Evolutionary conservation across 2,329 filamentous ascomycete species (phyloP), one percentile per base, ranked within the genome.

Genomic region (Calonectria montana): DNA sequence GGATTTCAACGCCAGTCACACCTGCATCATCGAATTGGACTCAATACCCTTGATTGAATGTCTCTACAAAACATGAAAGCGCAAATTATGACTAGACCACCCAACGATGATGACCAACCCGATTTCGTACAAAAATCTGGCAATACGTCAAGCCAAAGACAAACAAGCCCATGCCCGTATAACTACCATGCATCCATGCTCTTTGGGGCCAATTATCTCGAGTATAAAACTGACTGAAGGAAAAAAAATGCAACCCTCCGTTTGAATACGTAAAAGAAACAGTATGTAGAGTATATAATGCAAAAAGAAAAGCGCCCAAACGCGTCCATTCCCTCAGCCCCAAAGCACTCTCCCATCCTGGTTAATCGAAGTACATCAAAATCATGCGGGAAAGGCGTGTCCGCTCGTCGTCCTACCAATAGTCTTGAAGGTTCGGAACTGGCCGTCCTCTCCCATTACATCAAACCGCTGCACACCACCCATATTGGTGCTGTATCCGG

Each of bases 341-440:
- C 53, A 65, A 67, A 16, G 18, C 59, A 15, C 15, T 59, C 45
- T 43, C 21, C 43, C 35, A 23, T 50, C 37, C 27, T 47, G 29
- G 23, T 13, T 67, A 47, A 27, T 47, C 35, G 8, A 16, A 59
- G 64, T 37, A 13, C 41, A 67, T 57, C 35, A 12, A 61, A 65
- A 41, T 78, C 70, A 79, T 43, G 55, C 73, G 15, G 72, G 72
- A 45, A 80, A 82, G 6, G 80, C 81, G 45, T 70, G 73, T 7
- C 82, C 82, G n/a, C 67, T 78, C 3, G 80, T 84, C 37, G 85
- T 81, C 70, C 85, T 84, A 16, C 89, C 89, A 53, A 90, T 83
- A 18, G 89, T 90, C 82, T 89, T 89, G 75, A 87, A 89, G 62
- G 81, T 85, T 71, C 86, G 84, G 77, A 86, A 90, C 66, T 84